A percentile compares a stretch with the other conserved stretches of the same genome.
These are phyloP conservation scores for Diaporthe ilicicola DNA, from an alignment of 2,329 filamentous ascomycete species.

Conservation along the genomic window DNA sequence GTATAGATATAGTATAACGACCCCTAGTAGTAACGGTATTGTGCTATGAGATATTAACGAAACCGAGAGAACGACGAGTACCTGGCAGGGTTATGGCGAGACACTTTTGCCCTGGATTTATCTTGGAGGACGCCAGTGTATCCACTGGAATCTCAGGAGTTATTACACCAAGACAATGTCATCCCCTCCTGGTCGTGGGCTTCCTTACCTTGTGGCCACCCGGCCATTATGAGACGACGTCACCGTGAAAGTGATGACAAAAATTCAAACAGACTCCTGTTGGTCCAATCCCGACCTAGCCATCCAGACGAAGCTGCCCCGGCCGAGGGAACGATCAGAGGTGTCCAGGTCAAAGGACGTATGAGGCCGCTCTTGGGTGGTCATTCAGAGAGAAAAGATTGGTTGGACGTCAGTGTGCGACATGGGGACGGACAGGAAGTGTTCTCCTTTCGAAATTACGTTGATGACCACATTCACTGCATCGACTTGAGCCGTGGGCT, in stretches of 20 bases:
- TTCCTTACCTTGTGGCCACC: background rate
- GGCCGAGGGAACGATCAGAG: background rate
- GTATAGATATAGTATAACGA: too few relatives aligned
- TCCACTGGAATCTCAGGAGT: background rate
- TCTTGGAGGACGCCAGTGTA: background rate
- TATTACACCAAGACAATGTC: background rate
- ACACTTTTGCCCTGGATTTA: background rate
- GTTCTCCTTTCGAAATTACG: background rate
- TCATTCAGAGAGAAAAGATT: background rate
- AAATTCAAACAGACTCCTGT: rapidly evolving
- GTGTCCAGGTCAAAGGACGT: background rate
- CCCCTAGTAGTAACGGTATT: too few relatives aligned
- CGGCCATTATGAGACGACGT: background rate
- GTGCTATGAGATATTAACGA: background rate
- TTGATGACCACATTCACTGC: background rate
- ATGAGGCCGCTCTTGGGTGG: background rate
- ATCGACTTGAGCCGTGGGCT: background rate
- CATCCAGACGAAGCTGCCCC: background rate
- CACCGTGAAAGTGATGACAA: background rate
- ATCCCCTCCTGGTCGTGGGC: background rate
- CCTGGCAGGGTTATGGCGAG: background rate
- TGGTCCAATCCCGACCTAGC: background rate
- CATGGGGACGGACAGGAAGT: background rate
- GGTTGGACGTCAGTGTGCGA: background rate
- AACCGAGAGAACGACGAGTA: background rate